Base-by-base conservation (phyloP, 345 rosid species). In the Dovyalis caffra region DNA sequence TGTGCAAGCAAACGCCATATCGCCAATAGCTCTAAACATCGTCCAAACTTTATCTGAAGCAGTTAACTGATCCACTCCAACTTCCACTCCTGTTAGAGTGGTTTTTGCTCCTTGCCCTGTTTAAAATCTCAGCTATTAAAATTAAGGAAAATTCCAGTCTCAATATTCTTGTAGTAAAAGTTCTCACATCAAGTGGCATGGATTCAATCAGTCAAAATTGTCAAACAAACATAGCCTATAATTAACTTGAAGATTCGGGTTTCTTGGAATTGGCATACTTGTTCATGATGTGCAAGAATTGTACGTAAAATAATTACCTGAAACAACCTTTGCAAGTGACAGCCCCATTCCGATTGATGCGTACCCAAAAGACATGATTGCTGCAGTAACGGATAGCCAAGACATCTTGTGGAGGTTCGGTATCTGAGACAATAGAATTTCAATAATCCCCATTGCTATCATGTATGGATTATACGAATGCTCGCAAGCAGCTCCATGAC, bases 1-100 rank as follows among this genome's bases (percentile, higher is more conserved):
- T 8, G 72, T 43, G 66, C 71, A 75, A 25, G 78, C 71, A 9
- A 75, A 66, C 5, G 43, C 78, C 66, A 75, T 57, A 38, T 75
- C 78, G n/a, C 72, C 78, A 28, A 67, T 14, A 18, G 78, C 78
- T 56, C 66, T 53, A 37, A 66, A 67, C 72, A 74, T 74, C 11
- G 71, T 25, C 77, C 77, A 66, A 21, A 74, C 37, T 56, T 74
- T 67, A 60, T 60, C 66, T 23, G 37, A 56, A 25, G 15, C 18
- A 28, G 57, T 72, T 26, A 72, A 60, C 38, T 35, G 9, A 14
- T 37, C 66, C 77, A 64, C 21, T 20, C 77, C 78, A 16, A 37
- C 34, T 40, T 75, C 66, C 26, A 57, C 66, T 35, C 78, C 78
- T 23, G 72, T 75, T 51, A 75, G 23, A 1, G 57, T 35, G 18